Evolutionary conservation across 495 filamentous ascomycete species (phyloP).

Genomic region (Hypoxylon intermedium): DNA sequence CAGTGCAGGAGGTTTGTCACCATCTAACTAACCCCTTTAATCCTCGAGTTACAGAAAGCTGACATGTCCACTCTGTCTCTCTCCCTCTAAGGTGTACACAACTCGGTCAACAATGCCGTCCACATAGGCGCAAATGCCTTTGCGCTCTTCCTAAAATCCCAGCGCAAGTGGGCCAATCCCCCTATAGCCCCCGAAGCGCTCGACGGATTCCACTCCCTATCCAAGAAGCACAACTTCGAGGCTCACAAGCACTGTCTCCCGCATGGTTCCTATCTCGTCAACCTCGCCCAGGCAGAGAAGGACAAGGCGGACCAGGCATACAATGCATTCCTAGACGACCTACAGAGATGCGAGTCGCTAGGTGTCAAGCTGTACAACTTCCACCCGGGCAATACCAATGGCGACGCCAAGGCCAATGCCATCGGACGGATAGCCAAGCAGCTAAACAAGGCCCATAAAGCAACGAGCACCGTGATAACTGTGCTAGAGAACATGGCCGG

Average conservation of each 20-base stretch:
- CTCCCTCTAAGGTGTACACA: conserved; percentile 74
- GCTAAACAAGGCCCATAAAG: conserved; percentile 79
- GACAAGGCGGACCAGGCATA: conserved; percentile 88
- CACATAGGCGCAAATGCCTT: conserved; percentile 91
- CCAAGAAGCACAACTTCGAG: conserved; percentile 75
- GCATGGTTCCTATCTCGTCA: conserved; percentile 95
- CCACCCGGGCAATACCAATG: conserved; percentile 84
- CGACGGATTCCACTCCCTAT: conserved; percentile 70
- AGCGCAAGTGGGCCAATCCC: conserved; percentile 92
- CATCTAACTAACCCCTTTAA: background rate
- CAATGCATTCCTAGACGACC: conserved; percentile 83
- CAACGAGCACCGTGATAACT: conserved; percentile 76
- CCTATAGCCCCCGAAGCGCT: conserved; percentile 70
- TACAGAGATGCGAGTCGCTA: conserved; percentile 85
- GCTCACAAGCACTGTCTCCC: conserved; percentile 75
- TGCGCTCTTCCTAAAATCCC: conserved; percentile 92
- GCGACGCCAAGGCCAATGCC: conserved; percentile 68
- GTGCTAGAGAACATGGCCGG: conserved; percentile 97
- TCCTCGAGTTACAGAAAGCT: background rate
- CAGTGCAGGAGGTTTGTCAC: conserved; percentile 74
- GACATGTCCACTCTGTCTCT: conserved; percentile 9
- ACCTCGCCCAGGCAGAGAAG: conserved; percentile 83
- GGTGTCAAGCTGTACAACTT: conserved; percentile 95
- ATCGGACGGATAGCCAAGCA: conserved; percentile 78
- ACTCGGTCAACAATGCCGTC: conserved; percentile 78